phyloP scores from a whole-genome alignment of 192 early-diverging fungal species.

The Phycomyces nitens region DNA sequence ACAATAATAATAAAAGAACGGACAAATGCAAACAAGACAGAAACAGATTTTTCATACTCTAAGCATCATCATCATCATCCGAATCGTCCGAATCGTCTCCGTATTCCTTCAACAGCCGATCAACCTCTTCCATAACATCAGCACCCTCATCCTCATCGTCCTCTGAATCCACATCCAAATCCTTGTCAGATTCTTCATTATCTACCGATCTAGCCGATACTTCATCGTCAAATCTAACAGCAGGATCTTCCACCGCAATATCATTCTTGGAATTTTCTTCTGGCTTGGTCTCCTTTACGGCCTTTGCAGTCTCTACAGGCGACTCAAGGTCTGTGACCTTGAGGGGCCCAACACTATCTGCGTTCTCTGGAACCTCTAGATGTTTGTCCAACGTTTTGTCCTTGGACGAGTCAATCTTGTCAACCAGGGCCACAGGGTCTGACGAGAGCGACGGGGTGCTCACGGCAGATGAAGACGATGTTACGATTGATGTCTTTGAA shows the following conservation, averaged over 20 bases:
- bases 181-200: neutral
- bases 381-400: too few species aligned
- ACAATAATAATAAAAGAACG: too few species aligned
- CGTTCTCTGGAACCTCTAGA: neutral
- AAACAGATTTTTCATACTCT: neutral
- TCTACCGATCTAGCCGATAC: neutral
- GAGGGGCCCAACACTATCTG: neutral
- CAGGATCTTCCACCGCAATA: neutral
- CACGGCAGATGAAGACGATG: neutral
- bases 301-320: slow-evolving; percentile 8
- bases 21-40: too few species aligned
- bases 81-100: slow-evolving; percentile 13
- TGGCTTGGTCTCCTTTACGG: neutral
- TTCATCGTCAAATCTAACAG: neutral
- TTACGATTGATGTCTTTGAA: slow-evolving; percentile 9
- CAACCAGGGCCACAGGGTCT: neutral
- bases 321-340: slow-evolving; percentile 29
- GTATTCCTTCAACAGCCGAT: slow-evolving; percentile 35
- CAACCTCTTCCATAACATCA: slow-evolving; percentile 46
- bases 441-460: neutral
- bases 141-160: slow-evolving; percentile 25
- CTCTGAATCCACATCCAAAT: neutral
- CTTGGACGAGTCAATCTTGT: too few species aligned
- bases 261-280: neutral
- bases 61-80: neutral